Conservation (phyloP, 139 green algal species). For the Limnomonas spitsbergensis region DNA sequence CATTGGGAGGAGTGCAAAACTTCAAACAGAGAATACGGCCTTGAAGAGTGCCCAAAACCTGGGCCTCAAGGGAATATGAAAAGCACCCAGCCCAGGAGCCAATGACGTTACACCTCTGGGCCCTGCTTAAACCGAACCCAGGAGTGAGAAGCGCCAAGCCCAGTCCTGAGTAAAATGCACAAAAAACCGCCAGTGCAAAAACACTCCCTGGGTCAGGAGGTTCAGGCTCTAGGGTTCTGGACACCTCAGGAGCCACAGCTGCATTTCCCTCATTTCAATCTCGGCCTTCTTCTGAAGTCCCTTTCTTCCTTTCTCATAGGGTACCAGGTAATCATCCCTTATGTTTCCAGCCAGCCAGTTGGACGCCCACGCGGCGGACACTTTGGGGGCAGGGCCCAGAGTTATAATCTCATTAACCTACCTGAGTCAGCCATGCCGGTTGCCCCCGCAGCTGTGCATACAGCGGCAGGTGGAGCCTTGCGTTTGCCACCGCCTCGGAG, state of each 20-base stretch:
- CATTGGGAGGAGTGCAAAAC: neutral
- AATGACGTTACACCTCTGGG: neutral
- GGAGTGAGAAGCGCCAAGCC: too few relatives aligned
- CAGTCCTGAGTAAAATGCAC: too few relatives aligned
- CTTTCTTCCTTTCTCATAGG: too few relatives aligned
- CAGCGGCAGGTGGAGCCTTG: conserved; percentile 44
- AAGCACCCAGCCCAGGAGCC: neutral
- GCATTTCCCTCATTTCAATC: too few relatives aligned
- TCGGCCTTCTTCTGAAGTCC: too few relatives aligned
- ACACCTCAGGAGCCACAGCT: too few relatives aligned
- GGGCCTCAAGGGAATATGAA: neutral
- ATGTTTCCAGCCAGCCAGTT: neutral
- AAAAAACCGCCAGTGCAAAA: too few relatives aligned
- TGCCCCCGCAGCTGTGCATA: neutral
- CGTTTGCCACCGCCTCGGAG: conserved; percentile 47
- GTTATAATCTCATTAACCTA: neutral
- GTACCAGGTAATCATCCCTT: neutral
- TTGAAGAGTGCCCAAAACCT: conserved; percentile 2
- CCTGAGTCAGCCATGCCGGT: neutral
- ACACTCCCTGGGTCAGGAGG: too few relatives aligned
- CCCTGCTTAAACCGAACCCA: neutral
- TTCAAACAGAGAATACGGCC: neutral
- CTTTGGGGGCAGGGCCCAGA: neutral
- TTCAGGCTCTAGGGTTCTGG: too few relatives aligned
- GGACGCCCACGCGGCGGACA: neutral